A percentile compares a stretch with the other conserved stretches of the same genome.
Evolutionary conservation across 2,329 filamentous ascomycete species (phyloP).

Genomic region (Talaromyces atroroseus): DNA sequence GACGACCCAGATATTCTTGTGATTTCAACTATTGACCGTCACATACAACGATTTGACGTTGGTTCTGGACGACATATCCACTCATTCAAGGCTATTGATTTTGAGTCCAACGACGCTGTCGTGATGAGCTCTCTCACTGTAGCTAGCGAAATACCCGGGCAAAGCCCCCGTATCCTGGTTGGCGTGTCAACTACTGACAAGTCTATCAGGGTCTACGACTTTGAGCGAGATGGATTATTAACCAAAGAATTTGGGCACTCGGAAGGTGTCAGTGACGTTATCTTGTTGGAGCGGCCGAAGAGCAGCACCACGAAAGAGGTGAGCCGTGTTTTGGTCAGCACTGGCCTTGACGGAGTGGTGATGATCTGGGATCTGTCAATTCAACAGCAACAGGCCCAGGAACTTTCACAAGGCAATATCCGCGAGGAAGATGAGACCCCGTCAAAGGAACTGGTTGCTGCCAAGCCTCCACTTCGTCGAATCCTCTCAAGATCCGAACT

Average conservation of each 20-base stretch:
- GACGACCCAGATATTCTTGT: conserved; percentile 54
- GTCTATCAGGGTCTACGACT: conserved; percentile 84
- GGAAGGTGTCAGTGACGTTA: conserved; percentile 82
- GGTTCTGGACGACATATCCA: conserved; percentile 63
- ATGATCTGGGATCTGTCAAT: conserved; percentile 63
- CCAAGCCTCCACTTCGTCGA: conserved; percentile 70
- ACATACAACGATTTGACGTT: conserved; percentile 56
- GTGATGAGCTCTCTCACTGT: conserved; percentile 73
- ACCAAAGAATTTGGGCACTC: conserved; percentile 94
- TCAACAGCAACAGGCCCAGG: conserved; percentile 29
- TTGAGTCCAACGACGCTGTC: conserved; percentile 72
- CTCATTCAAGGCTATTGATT: conserved; percentile 78
- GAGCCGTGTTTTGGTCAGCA: conserved; percentile 57
- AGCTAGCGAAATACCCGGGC: conserved; percentile 47
- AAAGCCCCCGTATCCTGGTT: conserved; percentile 62
- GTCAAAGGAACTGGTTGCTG: conserved; percentile 47
- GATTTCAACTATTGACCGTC: conserved; percentile 58
- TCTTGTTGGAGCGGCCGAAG: conserved; percentile 53
- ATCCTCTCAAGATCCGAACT: conserved; percentile 84
- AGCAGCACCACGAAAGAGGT: conserved; percentile 40
- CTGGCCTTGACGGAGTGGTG: conserved; percentile 73
- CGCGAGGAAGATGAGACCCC: conserved; percentile 35
- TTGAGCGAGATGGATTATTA: conserved; percentile 68
- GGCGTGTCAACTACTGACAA: conserved; percentile 95
- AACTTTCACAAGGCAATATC: conserved; percentile 21